These are phyloP conservation scores for Hymenotorrendiella dingleyae DNA, from an alignment of 2,329 filamentous ascomycete species.

Conservation along the genomic window DNA sequence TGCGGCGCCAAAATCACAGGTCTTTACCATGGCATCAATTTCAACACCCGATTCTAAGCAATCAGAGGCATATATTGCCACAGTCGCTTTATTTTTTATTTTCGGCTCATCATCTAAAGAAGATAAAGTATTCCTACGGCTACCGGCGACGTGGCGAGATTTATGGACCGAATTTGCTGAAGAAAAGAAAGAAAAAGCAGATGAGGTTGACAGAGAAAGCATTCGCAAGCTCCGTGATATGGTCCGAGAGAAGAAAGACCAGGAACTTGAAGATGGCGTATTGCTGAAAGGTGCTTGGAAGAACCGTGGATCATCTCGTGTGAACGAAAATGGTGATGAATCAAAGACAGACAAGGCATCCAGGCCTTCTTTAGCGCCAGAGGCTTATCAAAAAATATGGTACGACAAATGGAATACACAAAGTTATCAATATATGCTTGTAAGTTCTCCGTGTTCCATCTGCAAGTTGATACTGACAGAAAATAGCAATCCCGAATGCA, in stretches of 20 bases:
- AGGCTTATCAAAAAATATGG: conserved; percentile 53
- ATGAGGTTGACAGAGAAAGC: conserved; percentile 62
- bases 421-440: conserved; percentile 74
- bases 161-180: conserved; percentile 76
- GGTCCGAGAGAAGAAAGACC: conserved; percentile 61
- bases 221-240: conserved; percentile 65
- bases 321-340: conserved; percentile 44
- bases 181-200: conserved; percentile 61
- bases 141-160: conserved; percentile 78
- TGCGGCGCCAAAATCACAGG: conserved; percentile 44
- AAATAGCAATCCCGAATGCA: conserved; percentile 57
- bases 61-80: conserved; percentile 82
- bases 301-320: conserved; percentile 46
- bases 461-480: conserved; percentile 25
- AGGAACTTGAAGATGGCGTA: conserved; percentile 67
- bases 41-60: conserved; percentile 72
- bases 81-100: conserved; percentile 72
- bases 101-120: conserved; percentile 76
- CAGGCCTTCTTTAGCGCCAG: conserved; percentile 19
- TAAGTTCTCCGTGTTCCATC: conserved; percentile 30
- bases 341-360: conserved; percentile 31
- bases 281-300: conserved; percentile 73
- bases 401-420: conserved; percentile 47
- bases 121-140: conserved; percentile 73
- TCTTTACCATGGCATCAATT: conserved; percentile 67